phyloP scores from a whole-genome alignment of 2,329 filamentous ascomycete species.

The Ophiocordyceps camponoti-leonardi region DNA sequence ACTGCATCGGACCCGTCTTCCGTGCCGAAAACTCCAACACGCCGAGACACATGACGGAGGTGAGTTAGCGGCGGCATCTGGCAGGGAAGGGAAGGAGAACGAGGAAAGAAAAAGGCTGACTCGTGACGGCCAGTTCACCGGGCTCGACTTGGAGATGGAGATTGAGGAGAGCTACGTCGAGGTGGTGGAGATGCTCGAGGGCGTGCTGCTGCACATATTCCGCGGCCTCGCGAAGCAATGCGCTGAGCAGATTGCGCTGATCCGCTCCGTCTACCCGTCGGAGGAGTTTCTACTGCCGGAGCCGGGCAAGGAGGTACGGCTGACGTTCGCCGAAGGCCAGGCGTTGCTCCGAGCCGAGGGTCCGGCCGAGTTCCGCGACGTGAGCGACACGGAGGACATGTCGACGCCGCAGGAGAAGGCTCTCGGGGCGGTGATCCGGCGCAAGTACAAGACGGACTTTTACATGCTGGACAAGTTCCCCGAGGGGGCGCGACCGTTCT shows the following conservation, averaged over 20 bases:
- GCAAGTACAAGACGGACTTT: slow-evolving; percentile 90
- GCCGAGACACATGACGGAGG: slow-evolving; percentile 67
- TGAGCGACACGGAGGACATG: slow-evolving; percentile 64
- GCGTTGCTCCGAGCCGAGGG: slow-evolving; percentile 62
- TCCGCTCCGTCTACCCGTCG: slow-evolving; percentile 59
- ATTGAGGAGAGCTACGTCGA: slow-evolving; percentile 66
- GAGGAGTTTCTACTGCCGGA: slow-evolving; percentile 62
- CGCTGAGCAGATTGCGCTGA: slow-evolving; percentile 52
- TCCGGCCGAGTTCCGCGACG: slow-evolving; percentile 45
- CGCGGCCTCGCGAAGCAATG: slow-evolving; percentile 48
- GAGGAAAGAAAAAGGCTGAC: not conserved
- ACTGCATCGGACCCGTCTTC: slow-evolving; percentile 67
- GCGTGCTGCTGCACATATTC: slow-evolving; percentile 65
- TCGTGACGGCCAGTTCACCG: slow-evolving; percentile 43
- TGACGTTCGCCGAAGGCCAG: slow-evolving; percentile 65
- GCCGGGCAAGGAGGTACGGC: slow-evolving; percentile 54
- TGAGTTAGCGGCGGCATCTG: slow-evolving; percentile 9
- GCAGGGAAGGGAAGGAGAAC: not conserved
- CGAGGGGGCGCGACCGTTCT: slow-evolving; percentile 73
- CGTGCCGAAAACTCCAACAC: slow-evolving; percentile 78
- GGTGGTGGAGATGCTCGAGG: slow-evolving; percentile 54
- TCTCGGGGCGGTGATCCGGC: slow-evolving; percentile 69
- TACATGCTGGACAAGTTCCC: slow-evolving; percentile 97
- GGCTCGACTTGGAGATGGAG: slow-evolving; percentile 82
- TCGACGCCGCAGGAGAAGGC: slow-evolving; percentile 70